Evolutionary conservation across 164 flowering plant genomes (phyloP).

Genomic region (Chimonanthus praecox): DNA sequence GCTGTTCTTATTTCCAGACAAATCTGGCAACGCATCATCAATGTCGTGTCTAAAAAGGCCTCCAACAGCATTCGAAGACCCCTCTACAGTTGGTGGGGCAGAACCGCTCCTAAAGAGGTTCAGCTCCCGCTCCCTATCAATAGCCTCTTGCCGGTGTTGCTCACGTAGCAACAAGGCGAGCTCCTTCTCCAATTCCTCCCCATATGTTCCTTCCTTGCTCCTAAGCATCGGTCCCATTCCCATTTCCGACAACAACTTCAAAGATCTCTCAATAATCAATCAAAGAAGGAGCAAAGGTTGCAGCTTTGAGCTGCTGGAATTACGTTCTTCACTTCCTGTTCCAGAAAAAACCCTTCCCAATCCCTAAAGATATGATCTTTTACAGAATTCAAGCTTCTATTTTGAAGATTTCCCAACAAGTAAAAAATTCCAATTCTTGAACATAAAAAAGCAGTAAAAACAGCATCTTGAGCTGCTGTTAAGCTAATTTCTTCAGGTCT

Average conservation of each 20-base stretch:
- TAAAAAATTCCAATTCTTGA: background rate
- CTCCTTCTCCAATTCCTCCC: constrained; percentile 47
- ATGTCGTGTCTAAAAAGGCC: constrained; percentile 36
- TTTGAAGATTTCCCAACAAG: background rate
- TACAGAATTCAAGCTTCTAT: no score
- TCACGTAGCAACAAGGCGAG: constrained; percentile 39
- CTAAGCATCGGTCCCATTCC: constrained; percentile 47
- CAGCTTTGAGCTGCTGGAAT: constrained; percentile 1
- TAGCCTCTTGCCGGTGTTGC: constrained; percentile 32
- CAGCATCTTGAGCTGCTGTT: background rate
- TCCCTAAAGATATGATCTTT: no score
- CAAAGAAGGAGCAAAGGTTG: background rate
- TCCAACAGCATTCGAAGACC: constrained; percentile 57
- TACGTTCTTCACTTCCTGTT: no score
- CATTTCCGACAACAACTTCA: constrained; percentile 48
- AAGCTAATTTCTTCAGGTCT: background rate
- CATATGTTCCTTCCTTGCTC: constrained; percentile 26
- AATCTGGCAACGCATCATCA: constrained; percentile 11
- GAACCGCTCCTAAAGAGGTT: constrained; percentile 67
- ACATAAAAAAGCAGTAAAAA: background rate
- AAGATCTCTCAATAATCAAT: constrained; percentile 11
- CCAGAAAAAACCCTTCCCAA: no score
- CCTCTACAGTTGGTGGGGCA: constrained; percentile 89
- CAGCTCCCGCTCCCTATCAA: constrained; percentile 61
- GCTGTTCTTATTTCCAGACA: constrained; percentile 5